Base-by-base conservation (phyloP, 352 stramenopile species). In the Pythium sp. region DNA sequence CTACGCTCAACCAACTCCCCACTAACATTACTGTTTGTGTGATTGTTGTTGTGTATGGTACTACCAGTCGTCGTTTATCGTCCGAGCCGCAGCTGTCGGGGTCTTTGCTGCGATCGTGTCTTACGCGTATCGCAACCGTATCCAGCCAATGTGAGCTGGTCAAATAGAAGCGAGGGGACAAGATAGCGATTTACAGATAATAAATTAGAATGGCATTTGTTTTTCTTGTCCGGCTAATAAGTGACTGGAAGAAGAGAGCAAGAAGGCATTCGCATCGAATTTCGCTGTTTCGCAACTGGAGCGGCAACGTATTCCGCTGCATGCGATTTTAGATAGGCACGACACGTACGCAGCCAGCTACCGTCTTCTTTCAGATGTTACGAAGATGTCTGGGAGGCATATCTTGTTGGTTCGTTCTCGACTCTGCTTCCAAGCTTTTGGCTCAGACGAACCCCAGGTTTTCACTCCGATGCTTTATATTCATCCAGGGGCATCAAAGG, bases 81-180 rank as follows among this genome's bases (percentile, higher is more conserved):
- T 64, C 2, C 65, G 65, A 5, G 65, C 65, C 0, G 61, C 61
- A 20, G 67, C 59, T 0, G 28, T 72, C n/a, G 67, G 67, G 15
- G 34, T 73, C 61, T 57, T 67, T 49, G 67, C 61, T 5, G 59
- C 60, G 1, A 6, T 58, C n/a, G 32, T 66, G 38, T 64, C 59
- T 43, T 60, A 66, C 14, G 46, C 54, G 28, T 72, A 70, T 28
- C 67, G 65, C 26, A 70, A 56, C 32, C 62, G 63, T 38, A 58
- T 72, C 20, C 67, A 65, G 63, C 67, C 59, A 20, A 57, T 71
- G 65, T 71, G 51, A 65, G 15, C 36, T 60, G 24, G 15, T 58
- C 24, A 58, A 22, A 24, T 20, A 59, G 15, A 22, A 43, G 38
- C 5, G 4, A 2, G 4, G 49, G 15, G 26, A 38, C 32, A 38